Evolutionary conservation across 306 rosid species (phyloP), one percentile per base, ranked within the genome.

Genomic region (Calophaca sinica): DNA sequence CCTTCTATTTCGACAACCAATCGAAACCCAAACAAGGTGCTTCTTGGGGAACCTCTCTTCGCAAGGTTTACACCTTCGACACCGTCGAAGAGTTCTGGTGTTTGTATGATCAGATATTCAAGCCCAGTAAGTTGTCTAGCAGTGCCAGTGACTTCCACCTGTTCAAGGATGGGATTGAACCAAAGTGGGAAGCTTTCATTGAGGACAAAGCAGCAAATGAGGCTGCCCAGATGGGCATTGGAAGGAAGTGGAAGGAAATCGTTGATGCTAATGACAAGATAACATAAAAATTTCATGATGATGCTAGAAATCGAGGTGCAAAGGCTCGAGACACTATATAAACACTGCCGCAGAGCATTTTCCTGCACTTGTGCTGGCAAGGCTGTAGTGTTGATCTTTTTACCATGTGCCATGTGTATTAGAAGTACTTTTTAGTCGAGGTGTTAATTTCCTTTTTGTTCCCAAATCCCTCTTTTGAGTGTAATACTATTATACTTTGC

Each of bases 221-320:
- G 80, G 91, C 99, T 81, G 91, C 79, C 5, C 86, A 96, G 99
- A 92, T 88, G 93, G 55, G 92, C 86, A 92, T 96, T 3, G 99
- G 98, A 73, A 87, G 96, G 84, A 96, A 92, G 86, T 96, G 98
- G 99, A 96, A 92, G 96, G 96, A 96, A 82, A 81, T 96, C 74
- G 79, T 89, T 15, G 97, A 92, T 61, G 80, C 82, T 14, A 81
- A 74, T 9, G 99, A 96, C 67, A 92, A 88, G 87, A 86, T 96
- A 72, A 61, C 76, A 33, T 92, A 90, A 74, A 86, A 81, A 84
- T 88, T 87, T 76, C 98, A 96, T 83, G 96, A 92, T 48, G 99
- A 96, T 74, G 71, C 96, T 12, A 92, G 42, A 83, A 92, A 81
- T 69, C 85, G 93, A 70, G 84, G 92, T 2, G 79, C 85, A 0